Evolutionary conservation across 2,329 filamentous ascomycete species (phyloP).

Genomic region (Fusarium tupiense): DNA sequence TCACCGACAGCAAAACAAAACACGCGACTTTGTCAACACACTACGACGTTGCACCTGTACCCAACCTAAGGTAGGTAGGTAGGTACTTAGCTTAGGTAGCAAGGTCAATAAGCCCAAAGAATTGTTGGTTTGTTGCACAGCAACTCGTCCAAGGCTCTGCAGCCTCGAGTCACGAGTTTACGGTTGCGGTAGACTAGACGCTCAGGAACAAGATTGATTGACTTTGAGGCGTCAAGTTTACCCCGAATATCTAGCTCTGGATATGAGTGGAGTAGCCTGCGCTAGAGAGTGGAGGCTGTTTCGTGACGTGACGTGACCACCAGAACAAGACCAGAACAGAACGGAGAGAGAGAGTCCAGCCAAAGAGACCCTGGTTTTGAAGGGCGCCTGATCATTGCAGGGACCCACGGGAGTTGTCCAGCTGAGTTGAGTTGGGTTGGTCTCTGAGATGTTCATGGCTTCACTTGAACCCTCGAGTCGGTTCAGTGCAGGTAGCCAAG

Average conservation of each 20-base stretch:
- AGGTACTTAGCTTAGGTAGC: background rate
- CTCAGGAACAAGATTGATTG: slow-evolving; percentile 8
- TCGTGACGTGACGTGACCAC: slow-evolving; percentile 32
- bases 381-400: slow-evolving; percentile 33
- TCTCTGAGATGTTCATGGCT: background rate
- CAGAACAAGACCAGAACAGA: slow-evolving; percentile 7
- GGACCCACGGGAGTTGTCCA: slow-evolving; percentile 22
- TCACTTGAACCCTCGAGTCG: background rate
- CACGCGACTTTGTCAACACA: slow-evolving; percentile 11
- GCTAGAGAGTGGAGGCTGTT: slow-evolving; percentile 4
- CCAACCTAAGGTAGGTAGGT: background rate
- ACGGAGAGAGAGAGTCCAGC: background rate
- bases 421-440: slow-evolving; percentile 17
- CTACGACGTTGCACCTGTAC: slow-evolving; percentile 15
- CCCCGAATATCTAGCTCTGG: slow-evolving; percentile 8
- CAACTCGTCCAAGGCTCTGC: background rate
- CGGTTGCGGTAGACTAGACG: slow-evolving; percentile 3
- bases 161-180: background rate
- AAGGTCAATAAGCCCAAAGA: background rate
- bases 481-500: background rate
- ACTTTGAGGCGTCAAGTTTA: slow-evolving; percentile 16
- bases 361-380: slow-evolving; percentile 19
- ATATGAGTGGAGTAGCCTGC: slow-evolving; percentile 4
- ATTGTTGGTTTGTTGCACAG: background rate
- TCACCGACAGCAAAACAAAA: slow-evolving; percentile 26